Conservation (phyloP, 2,329 filamentous ascomycete genomes). For the Clonostachys sp. region DNA sequence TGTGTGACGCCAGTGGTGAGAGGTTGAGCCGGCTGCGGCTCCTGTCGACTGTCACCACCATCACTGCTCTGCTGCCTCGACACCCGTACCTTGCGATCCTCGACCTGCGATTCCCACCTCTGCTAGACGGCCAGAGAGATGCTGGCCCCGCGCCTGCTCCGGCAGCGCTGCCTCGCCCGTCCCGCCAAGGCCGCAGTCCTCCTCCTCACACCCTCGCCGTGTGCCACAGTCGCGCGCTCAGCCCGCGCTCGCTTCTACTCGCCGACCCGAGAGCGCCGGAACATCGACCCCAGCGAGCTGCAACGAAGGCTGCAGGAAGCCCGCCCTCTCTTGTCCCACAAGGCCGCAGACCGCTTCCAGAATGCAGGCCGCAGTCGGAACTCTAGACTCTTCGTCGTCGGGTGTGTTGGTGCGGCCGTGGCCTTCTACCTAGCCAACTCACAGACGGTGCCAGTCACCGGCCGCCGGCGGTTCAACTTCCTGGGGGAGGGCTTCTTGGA, state of each 20-base stretch:
- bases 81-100: background rate
- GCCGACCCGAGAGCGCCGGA: conserved; percentile 4
- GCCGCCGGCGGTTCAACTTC: conserved; percentile 68
- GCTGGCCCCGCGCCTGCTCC: conserved; percentile 12
- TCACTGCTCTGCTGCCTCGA: too few relatives aligned
- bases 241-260: conserved; percentile 1
- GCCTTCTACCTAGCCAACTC: conserved; percentile 64
- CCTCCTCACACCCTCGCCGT: too few relatives aligned
- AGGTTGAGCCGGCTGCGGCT: too few relatives aligned
- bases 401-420: conserved; percentile 36
- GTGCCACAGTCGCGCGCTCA: background rate
- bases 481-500: conserved; percentile 53
- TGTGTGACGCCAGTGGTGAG: too few relatives aligned
- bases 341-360: conserved; percentile 14
- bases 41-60: too few relatives aligned
- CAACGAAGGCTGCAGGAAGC: conserved; percentile 15
- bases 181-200: background rate
- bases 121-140: conserved; percentile 4
- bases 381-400: conserved; percentile 27
- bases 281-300: conserved; percentile 13
- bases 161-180: conserved; percentile 1
- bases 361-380: conserved; percentile 18
- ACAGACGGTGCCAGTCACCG: conserved; percentile 69
- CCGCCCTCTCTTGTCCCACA: conserved; percentile 21
- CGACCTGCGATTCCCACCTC: background rate